Percentiles rank a stretch among this genome's conserved stretches.
Evolutionary conservation across 441 rosid species (phyloP).

Genomic region (Mallotus japonicus): DNA sequence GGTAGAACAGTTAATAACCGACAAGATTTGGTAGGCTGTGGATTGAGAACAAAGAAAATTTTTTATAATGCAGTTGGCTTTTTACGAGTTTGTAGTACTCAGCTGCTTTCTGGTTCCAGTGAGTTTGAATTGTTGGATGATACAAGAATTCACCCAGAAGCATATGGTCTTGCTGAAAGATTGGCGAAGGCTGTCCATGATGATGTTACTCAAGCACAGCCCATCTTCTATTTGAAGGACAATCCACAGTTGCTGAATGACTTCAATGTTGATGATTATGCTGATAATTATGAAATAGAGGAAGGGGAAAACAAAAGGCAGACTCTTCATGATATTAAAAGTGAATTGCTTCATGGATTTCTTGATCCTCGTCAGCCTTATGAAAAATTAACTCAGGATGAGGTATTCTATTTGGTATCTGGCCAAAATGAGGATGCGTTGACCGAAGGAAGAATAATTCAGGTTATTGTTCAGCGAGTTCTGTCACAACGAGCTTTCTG

Average conservation of each 20-base stretch:
- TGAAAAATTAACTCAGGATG: conserved; percentile 68
- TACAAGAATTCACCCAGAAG: conserved; percentile 88
- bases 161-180: conserved; percentile 67
- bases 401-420: conserved; percentile 70
- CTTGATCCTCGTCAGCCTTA: conserved; percentile 70
- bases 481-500: conserved; percentile 77
- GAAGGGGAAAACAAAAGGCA: conserved; percentile 53
- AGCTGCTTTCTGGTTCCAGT: conserved; percentile 64
- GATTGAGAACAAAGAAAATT: conserved; percentile 62
- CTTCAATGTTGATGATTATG: conserved; percentile 48
- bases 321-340: conserved; percentile 60
- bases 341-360: conserved; percentile 68
- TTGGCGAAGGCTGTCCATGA: conserved; percentile 67
- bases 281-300: conserved; percentile 44
- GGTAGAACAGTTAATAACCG: conserved; percentile 67
- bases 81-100: conserved; percentile 66
- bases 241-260: conserved; percentile 55
- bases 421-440: conserved; percentile 82
- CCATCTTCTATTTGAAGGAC: conserved; percentile 71
- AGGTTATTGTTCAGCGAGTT: conserved; percentile 62
- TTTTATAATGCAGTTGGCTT: conserved; percentile 81
- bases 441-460: conserved; percentile 73
- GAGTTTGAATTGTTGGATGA: conserved; percentile 75
- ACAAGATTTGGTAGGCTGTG: conserved; percentile 60
- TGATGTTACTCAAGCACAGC: conserved; percentile 72